Base-by-base conservation (phyloP, 768 basidiomycete genomes). In the Psilocybe sp. region DNA sequence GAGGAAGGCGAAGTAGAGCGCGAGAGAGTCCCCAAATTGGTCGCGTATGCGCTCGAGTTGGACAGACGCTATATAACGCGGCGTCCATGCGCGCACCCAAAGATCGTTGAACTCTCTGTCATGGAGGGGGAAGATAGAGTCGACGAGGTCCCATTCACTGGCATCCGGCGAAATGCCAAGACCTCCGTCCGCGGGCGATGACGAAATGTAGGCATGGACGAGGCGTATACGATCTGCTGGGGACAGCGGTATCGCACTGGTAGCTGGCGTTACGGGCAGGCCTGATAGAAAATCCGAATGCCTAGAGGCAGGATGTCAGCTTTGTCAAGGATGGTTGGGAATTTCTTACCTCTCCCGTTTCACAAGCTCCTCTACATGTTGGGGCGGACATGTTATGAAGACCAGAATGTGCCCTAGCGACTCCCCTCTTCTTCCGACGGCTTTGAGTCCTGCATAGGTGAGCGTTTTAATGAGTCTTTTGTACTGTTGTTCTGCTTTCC, bases 1-100 rank as follows among this genome's bases (percentile, higher is more conserved):
- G 14, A 98, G 78, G 73, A 96, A 97, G 43, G 82, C 80, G 68
- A 95, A 98, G 70, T 99, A 95, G 33, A 92, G 78, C 1, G 92
- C 90, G 13, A 93, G 70, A 1, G 82, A 76, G 61, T 90, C 89
- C 10, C 93, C 93, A 56, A 91, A 92, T 80, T 71, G 87, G 55
- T 86, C 78, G 36, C 87, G 80, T 41, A 96, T 80, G 48, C 78
- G 77, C 43, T 79, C 79, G n/a, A 89, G 76, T 51, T 85, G 77
- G 9, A 80, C 75, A 15, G 80, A 81, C 12, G 80, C 82, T 42
- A 86, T 76, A 28, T 82, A 76, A 31, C 77, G 77, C 7, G 74
- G 76, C 12, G 84, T 83, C 89, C 93, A 93, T 9, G 79, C 70
- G 18, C 79, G 78, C 46, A 91, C 77, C 93, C 93, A 95, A 1